Conservation (phyloP, 805 yeast genomes). For the Teunomyces barrocoloradensis region DNA sequence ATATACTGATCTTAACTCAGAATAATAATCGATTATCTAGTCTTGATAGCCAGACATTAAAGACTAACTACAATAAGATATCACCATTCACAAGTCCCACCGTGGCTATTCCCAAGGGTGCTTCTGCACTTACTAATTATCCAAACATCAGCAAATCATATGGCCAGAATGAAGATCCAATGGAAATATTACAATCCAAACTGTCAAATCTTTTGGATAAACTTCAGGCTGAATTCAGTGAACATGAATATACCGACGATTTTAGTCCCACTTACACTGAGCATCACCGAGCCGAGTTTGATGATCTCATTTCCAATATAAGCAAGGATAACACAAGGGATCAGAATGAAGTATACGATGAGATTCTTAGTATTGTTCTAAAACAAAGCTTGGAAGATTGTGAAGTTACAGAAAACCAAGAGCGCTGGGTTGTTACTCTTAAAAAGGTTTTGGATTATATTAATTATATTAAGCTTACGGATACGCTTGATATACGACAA, state of each 20-base stretch:
- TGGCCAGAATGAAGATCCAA: conserved; percentile 1
- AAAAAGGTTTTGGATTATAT: conserved; percentile 51
- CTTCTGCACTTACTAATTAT: neutral
- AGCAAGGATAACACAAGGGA: conserved; percentile 9
- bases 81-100: conserved; percentile 23
- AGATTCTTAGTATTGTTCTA: conserved; percentile 51
- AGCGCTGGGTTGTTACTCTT: conserved; percentile 60
- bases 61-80: neutral
- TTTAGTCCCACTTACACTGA: neutral
- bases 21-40: conserved; percentile 19
- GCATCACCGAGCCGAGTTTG: conserved; percentile 1
- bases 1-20: conserved; percentile 24
- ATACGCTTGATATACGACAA: conserved; percentile 80
- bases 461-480: conserved; percentile 62
- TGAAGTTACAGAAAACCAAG: conserved; percentile 42
- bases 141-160: conserved; percentile 7
- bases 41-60: conserved; percentile 15
- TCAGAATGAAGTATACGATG: conserved; percentile 22
- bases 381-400: conserved; percentile 64
- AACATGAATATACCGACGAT: neutral
- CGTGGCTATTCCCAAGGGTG: conserved; percentile 11
- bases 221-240: neutral
- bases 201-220: neutral
- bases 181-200: neutral
- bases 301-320: conserved; percentile 5